Conservation (phyloP, 2,329 filamentous ascomycete genomes). For the Cladosporium sp. region DNA sequence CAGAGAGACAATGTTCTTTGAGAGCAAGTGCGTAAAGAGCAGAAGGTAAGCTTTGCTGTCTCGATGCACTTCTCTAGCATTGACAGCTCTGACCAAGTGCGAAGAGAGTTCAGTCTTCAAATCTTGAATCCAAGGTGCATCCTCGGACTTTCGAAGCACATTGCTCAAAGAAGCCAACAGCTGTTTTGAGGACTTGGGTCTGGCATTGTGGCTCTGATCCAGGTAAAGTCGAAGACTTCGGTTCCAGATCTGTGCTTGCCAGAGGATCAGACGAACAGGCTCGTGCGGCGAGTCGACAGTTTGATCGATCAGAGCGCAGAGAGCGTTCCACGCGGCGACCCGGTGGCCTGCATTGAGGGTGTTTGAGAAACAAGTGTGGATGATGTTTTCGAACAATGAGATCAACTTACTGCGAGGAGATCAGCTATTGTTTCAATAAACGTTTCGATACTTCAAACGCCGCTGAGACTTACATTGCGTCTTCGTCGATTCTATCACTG, state of each 20-base stretch:
- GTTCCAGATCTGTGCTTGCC: slow-evolving; percentile 36
- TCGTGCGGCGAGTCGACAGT: slow-evolving; percentile 30
- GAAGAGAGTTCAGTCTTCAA: slow-evolving; percentile 17
- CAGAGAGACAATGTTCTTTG: slow-evolving; percentile 53
- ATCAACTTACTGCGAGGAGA: slow-evolving; percentile 17
- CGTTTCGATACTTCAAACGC: neutral
- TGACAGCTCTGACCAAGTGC: slow-evolving; percentile 21
- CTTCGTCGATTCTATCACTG: slow-evolving; percentile 8
- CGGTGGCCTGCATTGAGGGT: slow-evolving; percentile 34
- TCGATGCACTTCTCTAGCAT: slow-evolving; percentile 9
- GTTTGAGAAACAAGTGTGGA: slow-evolving; percentile 17
- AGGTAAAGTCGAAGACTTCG: slow-evolving; percentile 39
- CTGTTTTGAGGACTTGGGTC: slow-evolving; percentile 45
- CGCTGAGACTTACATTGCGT: slow-evolving; percentile 20
- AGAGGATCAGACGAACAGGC: slow-evolving; percentile 29
- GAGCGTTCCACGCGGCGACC: slow-evolving; percentile 44
- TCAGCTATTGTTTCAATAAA: slow-evolving; percentile 10
- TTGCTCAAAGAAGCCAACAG: slow-evolving; percentile 39
- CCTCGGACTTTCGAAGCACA: slow-evolving; percentile 30
- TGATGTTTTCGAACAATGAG: slow-evolving; percentile 18
- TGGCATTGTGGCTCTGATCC: slow-evolving; percentile 38
- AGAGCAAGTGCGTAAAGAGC: slow-evolving; percentile 61
- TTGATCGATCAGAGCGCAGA: slow-evolving; percentile 42
- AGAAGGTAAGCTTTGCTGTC: slow-evolving; percentile 65
- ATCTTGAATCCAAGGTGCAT: neutral